phyloP scores from a whole-genome alignment of 2,329 filamentous ascomycete genomes.

The Botryotinia convoluta region DNA sequence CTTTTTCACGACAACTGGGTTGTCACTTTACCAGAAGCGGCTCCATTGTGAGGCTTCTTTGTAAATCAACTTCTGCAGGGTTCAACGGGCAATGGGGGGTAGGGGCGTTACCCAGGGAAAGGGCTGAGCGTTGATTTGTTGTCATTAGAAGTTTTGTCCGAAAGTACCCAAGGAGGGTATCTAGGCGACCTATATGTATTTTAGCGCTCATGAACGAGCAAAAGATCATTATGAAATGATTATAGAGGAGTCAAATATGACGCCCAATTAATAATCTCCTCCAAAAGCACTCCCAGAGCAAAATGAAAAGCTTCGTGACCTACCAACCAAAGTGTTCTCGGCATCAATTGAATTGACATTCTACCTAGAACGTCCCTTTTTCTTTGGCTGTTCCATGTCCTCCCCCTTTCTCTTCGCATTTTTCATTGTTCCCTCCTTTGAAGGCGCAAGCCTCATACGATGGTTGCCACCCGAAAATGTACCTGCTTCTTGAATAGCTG shows the following conservation, averaged over 20 bases:
- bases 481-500: conserved; percentile 43
- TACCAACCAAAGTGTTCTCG: conserved; percentile 19
- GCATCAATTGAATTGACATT: neutral
- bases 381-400: conserved; percentile 23
- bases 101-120: conserved; percentile 36
- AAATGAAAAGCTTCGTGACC: conserved; percentile 23
- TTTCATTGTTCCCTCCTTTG: neutral
- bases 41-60: conserved; percentile 23
- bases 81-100: conserved; percentile 26
- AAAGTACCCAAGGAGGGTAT: conserved; percentile 19
- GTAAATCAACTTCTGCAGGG: conserved; percentile 33
- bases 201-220: conserved; percentile 29
- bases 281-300: conserved; percentile 7
- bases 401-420: conserved; percentile 29
- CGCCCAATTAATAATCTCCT: conserved; percentile 13
- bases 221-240: conserved; percentile 28
- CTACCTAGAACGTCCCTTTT: conserved; percentile 29
- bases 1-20: conserved; percentile 26
- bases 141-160: conserved; percentile 29
- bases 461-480: conserved; percentile 34
- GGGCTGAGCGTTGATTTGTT: conserved; percentile 32
- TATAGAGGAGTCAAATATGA: conserved; percentile 6
- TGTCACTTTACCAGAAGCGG: conserved; percentile 16
- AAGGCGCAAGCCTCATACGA: conserved; percentile 35
- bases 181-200: conserved; percentile 35